Evolutionary conservation across 1,139 yeast species (phyloP).

Genomic region (Debaryomyces fabryi): DNA sequence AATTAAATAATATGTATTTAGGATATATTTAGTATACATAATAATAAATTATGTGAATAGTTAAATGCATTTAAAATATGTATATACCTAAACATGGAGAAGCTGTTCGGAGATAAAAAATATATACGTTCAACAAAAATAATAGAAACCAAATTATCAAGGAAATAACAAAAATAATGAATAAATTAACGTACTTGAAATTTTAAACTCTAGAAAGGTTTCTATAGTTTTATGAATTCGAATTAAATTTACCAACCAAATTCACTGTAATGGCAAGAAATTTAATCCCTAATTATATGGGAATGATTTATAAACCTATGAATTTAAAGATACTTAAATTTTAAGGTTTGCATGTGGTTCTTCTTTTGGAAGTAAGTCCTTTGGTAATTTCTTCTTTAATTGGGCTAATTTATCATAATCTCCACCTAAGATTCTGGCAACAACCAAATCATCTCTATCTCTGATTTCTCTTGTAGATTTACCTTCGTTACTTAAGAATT

Average conservation of each 20-base stretch:
- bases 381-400: conserved; percentile 57
- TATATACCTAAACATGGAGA: conserved; percentile 8
- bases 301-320: not conserved
- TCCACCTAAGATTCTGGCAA: conserved; percentile 81
- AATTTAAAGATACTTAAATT: conserved; percentile 21
- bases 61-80: conserved; percentile 13
- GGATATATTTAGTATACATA: conserved; percentile 6
- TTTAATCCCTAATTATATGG: conserved; percentile 5
- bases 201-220: conserved; percentile 9
- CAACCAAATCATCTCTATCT: conserved; percentile 76
- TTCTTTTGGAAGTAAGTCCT: conserved; percentile 41
- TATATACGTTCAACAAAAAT: conserved; percentile 6
- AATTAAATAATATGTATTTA: conserved; percentile 1
- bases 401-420: conserved; percentile 82
- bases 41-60: conserved; percentile 6
- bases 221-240: conserved; percentile 8
- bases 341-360: conserved; percentile 38
- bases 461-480: conserved; percentile 61
- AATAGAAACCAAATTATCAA: conserved; percentile 5
- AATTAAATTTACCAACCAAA: conserved; percentile 1
- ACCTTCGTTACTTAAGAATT: conserved; percentile 57
- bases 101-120: conserved; percentile 6
- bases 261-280: conserved; percentile 3
- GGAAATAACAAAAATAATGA: conserved; percentile 7
- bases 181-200: conserved; percentile 6